Base-by-base conservation (phyloP, 2,329 filamentous ascomycete species). In the Fusarium sp. region DNA sequence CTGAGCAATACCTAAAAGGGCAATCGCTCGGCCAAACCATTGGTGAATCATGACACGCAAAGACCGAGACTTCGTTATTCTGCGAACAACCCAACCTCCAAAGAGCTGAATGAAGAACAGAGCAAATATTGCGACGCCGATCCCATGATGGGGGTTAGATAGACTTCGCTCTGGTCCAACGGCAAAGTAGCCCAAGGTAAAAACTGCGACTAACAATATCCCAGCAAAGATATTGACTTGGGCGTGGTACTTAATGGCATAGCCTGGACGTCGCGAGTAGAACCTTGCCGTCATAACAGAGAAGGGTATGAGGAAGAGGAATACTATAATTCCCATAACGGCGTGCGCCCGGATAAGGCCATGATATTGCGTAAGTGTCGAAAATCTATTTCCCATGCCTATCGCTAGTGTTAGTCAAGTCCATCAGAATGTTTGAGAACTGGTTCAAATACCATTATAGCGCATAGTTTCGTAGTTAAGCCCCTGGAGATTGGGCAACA, bases 361-460 rank as follows among this genome's bases (percentile, higher is more conserved):
- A 73, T 92, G 90, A 75, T 96, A 96, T 72, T 91, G 86, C 12
- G 83, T 76, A 65, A 93, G 78, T 12, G 86, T 86, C 49, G 86
- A 83, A 77, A 95, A 95, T 59, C 92, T 89, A 76, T 94, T 94
- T 60, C 88, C 91, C 92, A 95, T 94, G 77, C 92, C 91, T 92
- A 39, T 46, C 28, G 36, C 20, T 32, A 39, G 59, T 65, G 70
- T 73, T 70, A 69, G 58, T 43, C 39, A 23, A 26, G 19, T 28
- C 17, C 9, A 9, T 24, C 19, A 21, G 21, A 8, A n/a, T 17
- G 42, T n/a, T 20, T n/a, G 43, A 26, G 45, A 32, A 46, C 19
- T 42, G 43, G 23, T 14, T 19, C 43, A 42, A 47, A 83, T 70
- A 93, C 91, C 92, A 85, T 96, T 96, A 80, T 93, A 94, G 76